Base-by-base conservation (phyloP, 345 rosid genomes). In the Citrus glauca region DNA sequence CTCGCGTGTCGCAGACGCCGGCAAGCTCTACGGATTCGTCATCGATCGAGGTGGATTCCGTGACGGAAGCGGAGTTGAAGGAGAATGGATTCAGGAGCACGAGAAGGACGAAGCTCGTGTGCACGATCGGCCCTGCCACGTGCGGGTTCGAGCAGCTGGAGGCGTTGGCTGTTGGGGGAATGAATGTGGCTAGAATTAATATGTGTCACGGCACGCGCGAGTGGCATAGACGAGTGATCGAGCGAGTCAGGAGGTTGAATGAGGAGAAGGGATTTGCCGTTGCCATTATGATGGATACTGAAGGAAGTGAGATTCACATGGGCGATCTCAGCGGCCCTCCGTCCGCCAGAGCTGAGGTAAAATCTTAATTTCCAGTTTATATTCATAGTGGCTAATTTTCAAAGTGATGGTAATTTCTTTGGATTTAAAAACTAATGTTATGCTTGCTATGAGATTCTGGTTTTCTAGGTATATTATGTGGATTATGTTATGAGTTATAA, bases 11-110 rank as follows among this genome's bases (percentile, higher is more conserved):
- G 55, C 69, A 53, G 25, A 6, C 17, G 22, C 57, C 67, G 37
- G 61, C 71, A 64, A 56, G 24, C 19, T 64, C 37, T 64, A 35
- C 84, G 7, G 87, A 76, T 79, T 78, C 80, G 50, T 78, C 79
- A 60, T 88, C 83, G 33, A 85, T 93, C 2, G 98, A 97, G 33
- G 98, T 97, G 61, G 99, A 97, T 69, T 71, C 97, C 0, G 98
- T 97, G 45, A 94, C 98, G 61, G 99, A 97, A 85, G 87, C 82
- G 7, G 99, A 97, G 81, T 78, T 97, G 79, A 94, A 94, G 89
- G 98, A 97, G 96, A 97, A 97, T n/a, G 99, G 99, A 28, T 94
- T 93, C 87, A 81, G 99, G 77, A 97, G 99, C 89, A 97, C 98
- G 37, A 84, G 99, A 80, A 84, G 99, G 77, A 97, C 99, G 64